Conservation (phyloP, 2,329 filamentous ascomycete species). For the Trichoderma asperellum region DNA sequence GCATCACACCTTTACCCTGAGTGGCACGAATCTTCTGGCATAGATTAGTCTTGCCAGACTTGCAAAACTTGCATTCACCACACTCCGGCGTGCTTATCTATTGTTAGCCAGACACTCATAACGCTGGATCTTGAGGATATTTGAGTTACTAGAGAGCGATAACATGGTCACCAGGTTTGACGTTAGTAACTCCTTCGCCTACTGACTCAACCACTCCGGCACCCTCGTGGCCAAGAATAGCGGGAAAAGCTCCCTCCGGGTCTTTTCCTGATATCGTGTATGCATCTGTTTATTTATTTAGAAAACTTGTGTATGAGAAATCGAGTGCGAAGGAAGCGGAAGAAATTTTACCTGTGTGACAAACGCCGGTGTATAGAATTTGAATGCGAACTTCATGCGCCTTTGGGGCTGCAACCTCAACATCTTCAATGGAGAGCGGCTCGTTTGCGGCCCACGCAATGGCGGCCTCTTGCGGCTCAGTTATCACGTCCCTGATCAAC, state of each 20-base stretch:
- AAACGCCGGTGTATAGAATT: too few species aligned
- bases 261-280: constrained; percentile 97
- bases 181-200: constrained; percentile 90
- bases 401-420: too few species aligned
- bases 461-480: too few species aligned
- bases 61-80: constrained; percentile 99
- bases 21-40: constrained; percentile 98
- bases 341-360: too few species aligned
- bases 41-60: constrained; percentile 98
- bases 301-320: too few species aligned
- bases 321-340: too few species aligned
- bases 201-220: constrained; percentile 92
- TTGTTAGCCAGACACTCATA: constrained; percentile 36
- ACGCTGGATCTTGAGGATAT: too few species aligned
- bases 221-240: constrained; percentile 87
- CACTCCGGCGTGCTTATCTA: constrained; percentile 84
- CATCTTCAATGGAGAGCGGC: too few species aligned
- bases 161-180: constrained; percentile 92
- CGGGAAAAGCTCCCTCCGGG: constrained; percentile 90
- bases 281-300: constrained; percentile 62
- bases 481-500: too few species aligned
- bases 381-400: too few species aligned
- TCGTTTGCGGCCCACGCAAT: too few species aligned
- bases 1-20: constrained; percentile 95
- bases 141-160: constrained; percentile 74